These are phyloP conservation scores for Hypoxylon fragiforme DNA, from an alignment of 495 filamentous ascomycete species.

Conservation along the genomic window DNA sequence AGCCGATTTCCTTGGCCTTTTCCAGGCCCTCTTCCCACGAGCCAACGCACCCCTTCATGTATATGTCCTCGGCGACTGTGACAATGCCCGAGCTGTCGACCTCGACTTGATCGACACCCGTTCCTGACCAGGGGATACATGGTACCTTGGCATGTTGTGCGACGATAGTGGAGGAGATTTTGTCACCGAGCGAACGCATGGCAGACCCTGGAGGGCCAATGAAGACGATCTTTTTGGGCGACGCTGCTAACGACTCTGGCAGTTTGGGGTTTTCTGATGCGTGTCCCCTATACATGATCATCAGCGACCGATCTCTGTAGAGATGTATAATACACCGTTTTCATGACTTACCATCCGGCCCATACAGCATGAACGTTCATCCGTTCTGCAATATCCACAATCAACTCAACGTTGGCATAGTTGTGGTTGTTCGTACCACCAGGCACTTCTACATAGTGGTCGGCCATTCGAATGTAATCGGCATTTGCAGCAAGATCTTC, in stretches of 20 bases:
- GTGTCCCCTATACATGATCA: slow-evolving; percentile 70
- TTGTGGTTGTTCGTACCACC: slow-evolving; percentile 99
- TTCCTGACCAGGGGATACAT: slow-evolving; percentile 98
- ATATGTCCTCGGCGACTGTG: slow-evolving; percentile 83
- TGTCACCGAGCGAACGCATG: slow-evolving; percentile 98
- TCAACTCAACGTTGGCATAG: slow-evolving; percentile 98
- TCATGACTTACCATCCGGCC: slow-evolving; percentile 86
- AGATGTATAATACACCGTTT: slow-evolving; percentile 7
- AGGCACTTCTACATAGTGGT: slow-evolving; percentile 99
- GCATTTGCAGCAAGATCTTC: slow-evolving; percentile 97
- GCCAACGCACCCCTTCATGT: slow-evolving; percentile 87
- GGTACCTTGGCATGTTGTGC: slow-evolving; percentile 96
- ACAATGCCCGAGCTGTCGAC: slow-evolving; percentile 85
- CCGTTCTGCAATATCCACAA: slow-evolving; percentile 98
- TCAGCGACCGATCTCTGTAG: slow-evolving; percentile 10
- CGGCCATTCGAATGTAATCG: slow-evolving; percentile 99
- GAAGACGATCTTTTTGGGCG: slow-evolving; percentile 97
- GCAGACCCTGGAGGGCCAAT: slow-evolving; percentile 97
- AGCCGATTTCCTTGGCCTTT: slow-evolving; percentile 88
- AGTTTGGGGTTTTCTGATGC: slow-evolving; percentile 98
- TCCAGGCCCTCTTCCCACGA: slow-evolving; percentile 85
- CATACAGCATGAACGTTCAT: slow-evolving; percentile 98
- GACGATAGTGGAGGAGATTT: slow-evolving; percentile 99
- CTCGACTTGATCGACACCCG: slow-evolving; percentile 79
- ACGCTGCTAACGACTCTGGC: slow-evolving; percentile 91